These are phyloP conservation scores for Alternaria sp. DNA, from an alignment of 2,329 filamentous ascomycete genomes.

Conservation along the genomic window DNA sequence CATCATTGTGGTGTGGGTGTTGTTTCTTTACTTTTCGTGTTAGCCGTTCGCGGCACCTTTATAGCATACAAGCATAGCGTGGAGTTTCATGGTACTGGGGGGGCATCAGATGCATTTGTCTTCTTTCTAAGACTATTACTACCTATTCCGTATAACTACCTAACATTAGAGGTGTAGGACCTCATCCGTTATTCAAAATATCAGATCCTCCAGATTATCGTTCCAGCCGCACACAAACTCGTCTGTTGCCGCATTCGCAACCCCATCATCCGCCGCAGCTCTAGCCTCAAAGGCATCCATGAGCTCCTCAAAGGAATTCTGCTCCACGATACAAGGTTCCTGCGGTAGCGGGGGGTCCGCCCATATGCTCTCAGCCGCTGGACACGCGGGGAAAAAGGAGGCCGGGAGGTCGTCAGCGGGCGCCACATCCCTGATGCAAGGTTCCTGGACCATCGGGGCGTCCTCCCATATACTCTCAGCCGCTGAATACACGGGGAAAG, in stretches of 20 bases:
- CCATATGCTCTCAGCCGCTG: background rate
- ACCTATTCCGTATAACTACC: background rate
- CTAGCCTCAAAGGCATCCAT: background rate
- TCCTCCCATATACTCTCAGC: background rate
- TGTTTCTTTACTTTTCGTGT: background rate
- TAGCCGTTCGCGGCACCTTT: background rate
- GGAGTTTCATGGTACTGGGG: background rate
- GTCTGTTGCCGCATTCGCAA: background rate
- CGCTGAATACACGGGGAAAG: background rate
- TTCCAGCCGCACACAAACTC: background rate
- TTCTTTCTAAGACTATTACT: background rate
- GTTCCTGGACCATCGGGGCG: background rate
- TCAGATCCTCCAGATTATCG: background rate
- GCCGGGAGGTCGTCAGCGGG: background rate
- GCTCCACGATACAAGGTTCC: background rate
- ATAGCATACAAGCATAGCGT: background rate
- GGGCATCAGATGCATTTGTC: background rate
- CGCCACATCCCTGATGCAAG: background rate
- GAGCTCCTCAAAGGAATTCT: background rate
- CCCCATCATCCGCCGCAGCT: background rate
- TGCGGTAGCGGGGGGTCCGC: background rate
- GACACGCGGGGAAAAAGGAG: fast-evolving
- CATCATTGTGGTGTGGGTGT: background rate
- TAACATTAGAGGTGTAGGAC: background rate
- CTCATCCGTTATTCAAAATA: background rate